Evolutionary conservation across 257 asterid species (phyloP), one percentile per base, ranked within the genome.

Genomic region (Cruciata laevipes): DNA sequence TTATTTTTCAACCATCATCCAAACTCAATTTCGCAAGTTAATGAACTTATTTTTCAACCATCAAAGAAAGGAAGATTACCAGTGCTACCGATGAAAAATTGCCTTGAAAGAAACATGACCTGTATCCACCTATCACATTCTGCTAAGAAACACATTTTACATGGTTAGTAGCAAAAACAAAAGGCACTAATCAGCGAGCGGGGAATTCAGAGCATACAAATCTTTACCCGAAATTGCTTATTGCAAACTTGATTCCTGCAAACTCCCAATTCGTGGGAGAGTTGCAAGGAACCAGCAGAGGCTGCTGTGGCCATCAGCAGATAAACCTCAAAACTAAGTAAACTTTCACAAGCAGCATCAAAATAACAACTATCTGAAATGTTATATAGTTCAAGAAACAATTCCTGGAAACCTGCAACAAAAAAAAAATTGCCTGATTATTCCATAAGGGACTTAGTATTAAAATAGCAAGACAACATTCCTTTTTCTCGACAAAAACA

Each of bases 241-340:
- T 74, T 77, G 82, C 79, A 76, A 66, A 69, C 80, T 20, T 79
- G 79, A 85, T 69, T 86, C 87, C 78, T 80, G 86, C 83, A 79
- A 73, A 77, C 75, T 76, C 87, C 96, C 69, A 81, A 78, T 70
- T 81, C 79, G 73, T 71, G 83, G 71, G 89, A 82, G 62, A 85
- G 78, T 72, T 89, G 96, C 86, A 85, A 82, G 81, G 95, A 84
- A 82, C 87, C 86, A 68, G 74, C 77, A 70, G 74, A 76, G 6
- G 62, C 65, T 0, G 66, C 23, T 8, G 64, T 76, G 59, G 85
- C 91, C 96, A 89, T 74, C 63, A 74, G 56, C n/a, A 71, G 67
- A 58, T 59, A 74, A 76, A 68, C n/a, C 79, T 32, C 56, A 49
- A 12, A 30, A 52, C 33, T 33, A 42, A 12, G 42, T 37, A 5